phyloP scores from a whole-genome alignment of 2,329 filamentous ascomycete species.

The Trichoderma koningiopsis region DNA sequence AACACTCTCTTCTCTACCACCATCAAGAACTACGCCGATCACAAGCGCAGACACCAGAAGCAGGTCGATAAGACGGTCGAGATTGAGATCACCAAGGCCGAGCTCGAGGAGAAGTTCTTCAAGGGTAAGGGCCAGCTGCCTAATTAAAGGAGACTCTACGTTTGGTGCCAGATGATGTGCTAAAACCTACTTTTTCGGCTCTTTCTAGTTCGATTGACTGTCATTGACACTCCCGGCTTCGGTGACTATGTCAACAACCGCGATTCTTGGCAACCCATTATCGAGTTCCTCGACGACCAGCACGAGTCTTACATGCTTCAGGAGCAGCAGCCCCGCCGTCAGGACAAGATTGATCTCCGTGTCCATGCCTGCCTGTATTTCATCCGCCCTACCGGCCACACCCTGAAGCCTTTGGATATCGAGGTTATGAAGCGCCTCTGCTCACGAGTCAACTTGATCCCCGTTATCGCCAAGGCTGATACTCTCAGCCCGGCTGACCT shows the following conservation, averaged over 20 bases:
- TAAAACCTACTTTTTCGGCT: neutral
- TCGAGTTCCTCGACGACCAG: constrained; percentile 99
- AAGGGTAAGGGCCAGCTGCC: constrained; percentile 67
- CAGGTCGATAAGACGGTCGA: constrained; percentile 99
- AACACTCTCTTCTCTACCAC: constrained; percentile 99
- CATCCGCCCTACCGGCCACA: constrained; percentile 97
- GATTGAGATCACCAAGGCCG: constrained; percentile 99
- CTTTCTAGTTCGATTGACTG: constrained; percentile 83
- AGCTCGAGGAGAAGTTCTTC: constrained; percentile 99
- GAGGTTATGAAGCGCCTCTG: constrained; percentile 99
- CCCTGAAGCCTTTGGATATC: constrained; percentile 96
- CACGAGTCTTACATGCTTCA: constrained; percentile 99
- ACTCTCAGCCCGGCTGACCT: constrained; percentile 92
- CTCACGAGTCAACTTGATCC: constrained; percentile 97
- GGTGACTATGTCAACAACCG: constrained; percentile 99
- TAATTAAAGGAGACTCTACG: neutral
- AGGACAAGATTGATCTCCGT: constrained; percentile 98
- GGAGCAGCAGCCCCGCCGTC: constrained; percentile 97
- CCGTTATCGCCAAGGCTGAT: constrained; percentile 97
- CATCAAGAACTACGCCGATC: constrained; percentile 99
- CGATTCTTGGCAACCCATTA: constrained; percentile 99
- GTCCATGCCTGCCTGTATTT: constrained; percentile 99
- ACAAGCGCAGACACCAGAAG: constrained; percentile 98
- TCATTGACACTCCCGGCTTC: constrained; percentile 98
- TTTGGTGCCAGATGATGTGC: neutral